These are phyloP conservation scores for Leccinum uliginosum DNA, from an alignment of 768 basidiomycete genomes.

Conservation along the genomic window DNA sequence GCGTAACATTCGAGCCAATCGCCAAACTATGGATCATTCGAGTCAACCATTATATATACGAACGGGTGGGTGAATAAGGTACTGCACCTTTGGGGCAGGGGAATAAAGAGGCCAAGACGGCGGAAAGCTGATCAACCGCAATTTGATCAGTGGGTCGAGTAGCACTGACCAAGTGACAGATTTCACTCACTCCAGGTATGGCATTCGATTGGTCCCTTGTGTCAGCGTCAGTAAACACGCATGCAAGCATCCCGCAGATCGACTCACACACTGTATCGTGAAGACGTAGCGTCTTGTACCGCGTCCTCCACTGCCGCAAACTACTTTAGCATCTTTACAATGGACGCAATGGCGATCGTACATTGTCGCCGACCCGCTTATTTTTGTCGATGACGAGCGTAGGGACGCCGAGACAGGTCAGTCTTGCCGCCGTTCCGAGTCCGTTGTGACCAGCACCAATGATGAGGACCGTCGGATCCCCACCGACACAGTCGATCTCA, in stretches of 20 bases:
- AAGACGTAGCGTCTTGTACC: constrained; percentile 53
- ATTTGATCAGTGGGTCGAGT: not conserved
- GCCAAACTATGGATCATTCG: constrained; percentile 38
- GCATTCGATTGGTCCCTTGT: constrained; percentile 49
- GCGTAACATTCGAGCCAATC: constrained; percentile 65
- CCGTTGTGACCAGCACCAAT: constrained; percentile 68
- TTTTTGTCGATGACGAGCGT: constrained; percentile 54
- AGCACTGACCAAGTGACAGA: not conserved
- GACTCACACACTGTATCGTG: constrained; percentile 49
- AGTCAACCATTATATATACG: not conserved
- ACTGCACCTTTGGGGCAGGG: constrained; percentile 44
- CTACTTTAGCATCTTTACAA: constrained; percentile 1
- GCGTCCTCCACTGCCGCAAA: constrained; percentile 41
- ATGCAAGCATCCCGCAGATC: not conserved
- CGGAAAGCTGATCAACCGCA: constrained; percentile 40
- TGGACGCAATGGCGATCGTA: constrained; percentile 2
- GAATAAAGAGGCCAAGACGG: constrained; percentile 48
- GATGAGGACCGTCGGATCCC: constrained; percentile 54
- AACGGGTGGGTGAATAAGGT: not conserved
- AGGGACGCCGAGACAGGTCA: constrained; percentile 53
- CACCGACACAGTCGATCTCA: constrained; percentile 41
- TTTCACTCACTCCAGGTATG: constrained; percentile 46
- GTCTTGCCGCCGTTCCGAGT: constrained; percentile 55
- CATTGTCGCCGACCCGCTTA: constrained; percentile 45
- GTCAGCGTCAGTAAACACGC: not conserved